Conservation (phyloP, 2,329 filamentous ascomycete species). For the Knufia fluminis region DNA sequence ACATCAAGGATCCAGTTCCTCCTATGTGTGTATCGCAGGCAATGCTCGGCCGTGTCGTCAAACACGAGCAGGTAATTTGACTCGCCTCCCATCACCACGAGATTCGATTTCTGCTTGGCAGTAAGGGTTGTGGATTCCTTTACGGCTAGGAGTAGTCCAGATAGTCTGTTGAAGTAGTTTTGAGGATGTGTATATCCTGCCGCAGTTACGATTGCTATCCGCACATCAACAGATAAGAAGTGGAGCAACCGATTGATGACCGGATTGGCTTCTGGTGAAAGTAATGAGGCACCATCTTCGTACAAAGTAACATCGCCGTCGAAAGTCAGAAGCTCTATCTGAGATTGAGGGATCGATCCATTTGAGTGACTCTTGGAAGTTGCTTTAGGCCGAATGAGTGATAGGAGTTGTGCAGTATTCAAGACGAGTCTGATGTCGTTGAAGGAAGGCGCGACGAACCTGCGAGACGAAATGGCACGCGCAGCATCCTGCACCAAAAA, state of each 20-base stretch:
- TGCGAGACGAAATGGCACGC: constrained; percentile 77
- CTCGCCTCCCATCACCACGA: constrained; percentile 91
- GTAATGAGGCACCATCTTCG: constrained; percentile 71
- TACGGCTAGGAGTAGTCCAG: constrained; percentile 77
- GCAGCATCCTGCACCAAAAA: constrained; percentile 83
- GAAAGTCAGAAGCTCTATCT: constrained; percentile 81
- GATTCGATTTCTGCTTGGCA: constrained; percentile 59
- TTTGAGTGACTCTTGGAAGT: constrained; percentile 4
- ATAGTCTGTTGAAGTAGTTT: constrained; percentile 76
- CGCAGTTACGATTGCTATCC: constrained; percentile 91
- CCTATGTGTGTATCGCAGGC: constrained; percentile 55
- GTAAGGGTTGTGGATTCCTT: constrained; percentile 53
- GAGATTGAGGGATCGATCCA: constrained; percentile 40
- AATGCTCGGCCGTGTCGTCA: constrained; percentile 52
- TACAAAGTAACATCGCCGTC: constrained; percentile 97
- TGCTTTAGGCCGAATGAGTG: constrained; percentile 52
- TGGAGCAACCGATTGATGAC: constrained; percentile 61
- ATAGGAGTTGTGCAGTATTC: constrained; percentile 91
- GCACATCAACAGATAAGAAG: constrained; percentile 67
- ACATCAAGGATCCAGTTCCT: constrained; percentile 53
- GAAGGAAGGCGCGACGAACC: constrained; percentile 93
- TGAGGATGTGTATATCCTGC: constrained; percentile 86
- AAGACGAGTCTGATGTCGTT: constrained; percentile 90
- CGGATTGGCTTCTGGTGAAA: constrained; percentile 56
- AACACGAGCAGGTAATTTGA: constrained; percentile 91